Base-by-base conservation (phyloP, 2,329 filamentous ascomycete species). In the Trichoderma breve region DNA sequence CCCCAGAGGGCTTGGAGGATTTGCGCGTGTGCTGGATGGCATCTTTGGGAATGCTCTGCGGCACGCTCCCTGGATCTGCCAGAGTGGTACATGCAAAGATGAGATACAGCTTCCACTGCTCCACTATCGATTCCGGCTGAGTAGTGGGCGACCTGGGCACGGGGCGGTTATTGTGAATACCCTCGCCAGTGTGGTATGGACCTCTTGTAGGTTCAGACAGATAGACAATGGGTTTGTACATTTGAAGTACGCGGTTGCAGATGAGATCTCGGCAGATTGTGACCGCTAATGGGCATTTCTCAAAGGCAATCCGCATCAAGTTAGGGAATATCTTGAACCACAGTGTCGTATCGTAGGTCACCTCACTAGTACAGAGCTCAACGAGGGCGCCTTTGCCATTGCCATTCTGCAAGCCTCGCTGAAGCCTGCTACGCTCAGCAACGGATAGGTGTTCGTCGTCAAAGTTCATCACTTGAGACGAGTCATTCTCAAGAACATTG, bases 281-380 rank as follows among this genome's bases (percentile, higher is more conserved):
- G 39, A 98, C 93, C 2, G 95, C 94, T 77, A 97, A 95, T 0
- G 94, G 93, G 77, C 95, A 99, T 72, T 92, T 92, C 75, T 98
- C 93, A 78, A 94, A 97, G 72, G 94, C 94, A 75, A 97, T 92
- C 12, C 94, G 90, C 71, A 99, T 93, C 36, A 99, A 87, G 77
- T 98, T 98, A 4, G 96, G 97, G 77, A 99, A 99, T 21, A 98
- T 92, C 79, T 98, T 99, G 83, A 96, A 97, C 96, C 96, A 99
- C 14, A 99, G 84, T 0, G 95, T 97, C 3, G 94, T 92, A 79
- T 99, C 96, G 77, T 98, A 98, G 0, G 94, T 94, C 30, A 96
- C 90, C 76, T 98, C 96, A 82, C 96, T 98, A 76, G 94, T 95
- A 82, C 96, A 98, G 28, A 99, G 88, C 79, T 98, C 95, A 39